These are phyloP conservation scores for Mentha longifolia DNA, from an alignment of 257 asterid species.

Conservation along the genomic window DNA sequence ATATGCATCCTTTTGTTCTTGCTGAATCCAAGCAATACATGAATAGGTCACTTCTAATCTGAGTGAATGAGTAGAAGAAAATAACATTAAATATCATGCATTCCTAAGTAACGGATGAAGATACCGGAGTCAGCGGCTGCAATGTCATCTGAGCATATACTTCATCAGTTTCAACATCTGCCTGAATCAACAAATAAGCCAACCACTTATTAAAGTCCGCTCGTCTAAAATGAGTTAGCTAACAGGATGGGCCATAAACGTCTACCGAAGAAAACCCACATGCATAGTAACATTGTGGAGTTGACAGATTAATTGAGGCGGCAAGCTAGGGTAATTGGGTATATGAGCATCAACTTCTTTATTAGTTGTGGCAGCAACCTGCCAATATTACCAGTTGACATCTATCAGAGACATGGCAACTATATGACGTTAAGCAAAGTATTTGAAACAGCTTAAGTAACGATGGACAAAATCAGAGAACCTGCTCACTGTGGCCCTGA, in stretches of 20 bases:
- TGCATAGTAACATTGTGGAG: constrained; percentile 99
- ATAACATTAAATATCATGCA: constrained; percentile 16
- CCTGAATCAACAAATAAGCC: constrained; percentile 58
- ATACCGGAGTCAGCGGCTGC: constrained; percentile 91
- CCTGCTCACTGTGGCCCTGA: constrained; percentile 99
- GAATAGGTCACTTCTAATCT: constrained; percentile 21
- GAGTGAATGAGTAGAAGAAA: constrained; percentile 12
- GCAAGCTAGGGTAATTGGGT: constrained; percentile 91
- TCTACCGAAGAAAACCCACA: constrained; percentile 61
- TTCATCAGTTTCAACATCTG: constrained; percentile 98
- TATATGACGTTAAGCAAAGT: constrained; percentile 8
- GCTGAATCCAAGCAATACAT: constrained; percentile 48
- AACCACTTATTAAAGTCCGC: neutral
- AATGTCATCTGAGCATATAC: constrained; percentile 97
- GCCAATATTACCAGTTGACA: constrained; percentile 42
- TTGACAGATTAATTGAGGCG: constrained; percentile 93
- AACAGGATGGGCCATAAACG: constrained; percentile 17
- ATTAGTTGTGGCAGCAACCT: constrained; percentile 96
- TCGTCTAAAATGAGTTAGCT: constrained; percentile 23
- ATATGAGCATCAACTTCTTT: constrained; percentile 92
- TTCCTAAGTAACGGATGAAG: constrained; percentile 21
- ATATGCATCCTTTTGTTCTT: constrained; percentile 90
- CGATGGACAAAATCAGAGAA: constrained; percentile 29
- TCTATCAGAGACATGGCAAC: constrained; percentile 27
- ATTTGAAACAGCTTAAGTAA: constrained; percentile 14